Base-by-base conservation (phyloP, 2,329 filamentous ascomycete genomes). In the Xylariaceae sp. region DNA sequence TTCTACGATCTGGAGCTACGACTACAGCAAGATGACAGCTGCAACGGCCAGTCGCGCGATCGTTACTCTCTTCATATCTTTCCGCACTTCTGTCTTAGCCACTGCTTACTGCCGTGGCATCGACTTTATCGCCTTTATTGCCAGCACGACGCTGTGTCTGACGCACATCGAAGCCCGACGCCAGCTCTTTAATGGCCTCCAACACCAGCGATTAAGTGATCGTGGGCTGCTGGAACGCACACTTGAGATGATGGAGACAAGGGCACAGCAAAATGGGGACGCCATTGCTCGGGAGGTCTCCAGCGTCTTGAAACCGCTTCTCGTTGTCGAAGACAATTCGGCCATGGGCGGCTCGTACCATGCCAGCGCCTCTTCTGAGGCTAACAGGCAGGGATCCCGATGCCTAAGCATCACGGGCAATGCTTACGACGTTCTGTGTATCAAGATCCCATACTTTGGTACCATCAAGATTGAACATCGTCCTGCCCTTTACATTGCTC, bases 11-110 rank as follows among this genome's bases (percentile, higher is more conserved):
- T 67, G n/a, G n/a, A n/a, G n/a, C n/a, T n/a, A 68, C 40, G 66
- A 69, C n/a, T 70, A 71, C 56, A 72, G 64, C 58, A 70, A 65
- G 43, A 65, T 71, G 19, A 71, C 68, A 0, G 66, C 68, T 30
- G 57, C 71, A 1, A 69, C 61, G 19, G 71, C 72, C 33, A 72
- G 70, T 42, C 72, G 74, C 2, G 69, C 71, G 42, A 62, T 74
- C 15, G 54, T 77, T 4, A 48, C 62, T 0, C 65, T 64, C 4
- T 75, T 69, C 48, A 50, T 74, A 15, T 48, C 59, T 6, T 70
- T 73, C 36, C 67, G 68, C 35, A 56, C 44, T 43, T 63, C 58
- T n/a, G n/a, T 17, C 55, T 61, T 31, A 42, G 58, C n/a, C n/a
- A n/a, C 32, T 35, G 10, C 61, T 1, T 73, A 68, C 53, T 74